A percentile compares a stretch with the other conserved stretches of the same genome.
These are phyloP conservation scores for Barnettozyma wickerhamii DNA, from an alignment of 805 yeast species.

Conservation along the genomic window DNA sequence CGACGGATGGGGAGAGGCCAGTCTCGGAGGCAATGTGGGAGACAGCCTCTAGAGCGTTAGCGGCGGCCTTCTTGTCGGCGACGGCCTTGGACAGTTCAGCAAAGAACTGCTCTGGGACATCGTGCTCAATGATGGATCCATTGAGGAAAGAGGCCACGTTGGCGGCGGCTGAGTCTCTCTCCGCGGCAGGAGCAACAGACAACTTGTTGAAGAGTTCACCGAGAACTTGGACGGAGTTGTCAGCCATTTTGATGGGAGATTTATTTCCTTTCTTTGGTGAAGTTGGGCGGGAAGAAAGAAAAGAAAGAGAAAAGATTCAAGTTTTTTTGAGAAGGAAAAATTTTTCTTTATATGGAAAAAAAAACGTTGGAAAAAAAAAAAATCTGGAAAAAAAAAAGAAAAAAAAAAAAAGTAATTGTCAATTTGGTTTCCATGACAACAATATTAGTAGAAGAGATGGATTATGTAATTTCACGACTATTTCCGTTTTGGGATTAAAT, in stretches of 20 bases:
- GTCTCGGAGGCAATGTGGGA: conserved; percentile 77
- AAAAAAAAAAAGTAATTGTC: not conserved
- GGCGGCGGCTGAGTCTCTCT: conserved; percentile 79
- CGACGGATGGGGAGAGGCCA: conserved; percentile 85
- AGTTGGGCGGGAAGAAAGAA: not conserved
- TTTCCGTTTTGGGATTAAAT: too few species aligned
- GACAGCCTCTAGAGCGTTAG: conserved; percentile 82
- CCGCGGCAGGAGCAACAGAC: conserved; percentile 81
- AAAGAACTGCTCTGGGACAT: conserved; percentile 90
- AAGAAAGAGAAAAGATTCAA: conserved; percentile 13
- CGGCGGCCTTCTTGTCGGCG: conserved; percentile 74
- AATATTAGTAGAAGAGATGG: too few species aligned
- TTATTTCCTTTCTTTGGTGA: conserved; percentile 8
- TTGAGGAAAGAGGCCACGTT: conserved; percentile 91
- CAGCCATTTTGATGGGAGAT: conserved; percentile 33
- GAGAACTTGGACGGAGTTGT: conserved; percentile 68
- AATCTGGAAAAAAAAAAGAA: conserved; percentile 7
- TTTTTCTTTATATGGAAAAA: conserved; percentile 13
- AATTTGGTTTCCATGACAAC: too few species aligned
- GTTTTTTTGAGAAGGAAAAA: conserved; percentile 14
- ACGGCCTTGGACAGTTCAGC: conserved; percentile 69
- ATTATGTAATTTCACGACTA: too few species aligned
- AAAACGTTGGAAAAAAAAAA: conserved; percentile 2
- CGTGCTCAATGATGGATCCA: conserved; percentile 97
- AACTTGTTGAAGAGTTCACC: conserved; percentile 91